Base-by-base conservation (phyloP, 1,284 basidiomycete species). In the Amylostereum chailletii region DNA sequence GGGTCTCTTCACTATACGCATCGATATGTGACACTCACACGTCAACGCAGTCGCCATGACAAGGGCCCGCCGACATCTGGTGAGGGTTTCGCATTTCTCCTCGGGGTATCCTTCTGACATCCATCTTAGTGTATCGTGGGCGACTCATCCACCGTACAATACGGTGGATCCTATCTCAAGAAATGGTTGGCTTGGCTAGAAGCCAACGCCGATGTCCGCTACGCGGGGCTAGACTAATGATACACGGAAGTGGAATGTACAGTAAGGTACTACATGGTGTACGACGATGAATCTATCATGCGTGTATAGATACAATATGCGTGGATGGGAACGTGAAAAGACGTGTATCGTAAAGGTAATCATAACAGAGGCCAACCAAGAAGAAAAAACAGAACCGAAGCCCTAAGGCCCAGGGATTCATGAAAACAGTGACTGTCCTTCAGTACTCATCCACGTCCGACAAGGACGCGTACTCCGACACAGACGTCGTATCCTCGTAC, bases 131-230 rank as follows among this genome's bases (percentile, higher is more conserved):
- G 91, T 57, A 69, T 97, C 2, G 78, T 97, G 1, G 94, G 94
- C 5, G 94, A 97, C 63, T 93, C 90, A 0, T 86, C 83, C 1
- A 97, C 94, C 0, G 83, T 96, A 4, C 72, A 75, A 38, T 84
- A 93, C 58, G 94, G 94, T 2, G 81, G 87, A 36, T 63, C 71
- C 36, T 96, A 90, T 64, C 68, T 97, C 34, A 90, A 89, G 63
- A 79, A 79, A 52, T 98, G 94, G 93, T 81, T 96, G 64, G 65
- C 72, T 4, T 97, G 92, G 90, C 68, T 98, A 6, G 94, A 97
- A 55, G 74, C 76, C 4, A 81, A 95, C 59, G 93, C 92, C 9
- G 92, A 96, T 60, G 84, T 96, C 33, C 77, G 89, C 54, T 93
- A 86, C 64, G 88, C 86, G 0, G 89, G 84, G 9, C 57, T 78